Evolutionary conservation across 495 filamentous ascomycete species (phyloP).

Genomic region (Peziza echinospora): DNA sequence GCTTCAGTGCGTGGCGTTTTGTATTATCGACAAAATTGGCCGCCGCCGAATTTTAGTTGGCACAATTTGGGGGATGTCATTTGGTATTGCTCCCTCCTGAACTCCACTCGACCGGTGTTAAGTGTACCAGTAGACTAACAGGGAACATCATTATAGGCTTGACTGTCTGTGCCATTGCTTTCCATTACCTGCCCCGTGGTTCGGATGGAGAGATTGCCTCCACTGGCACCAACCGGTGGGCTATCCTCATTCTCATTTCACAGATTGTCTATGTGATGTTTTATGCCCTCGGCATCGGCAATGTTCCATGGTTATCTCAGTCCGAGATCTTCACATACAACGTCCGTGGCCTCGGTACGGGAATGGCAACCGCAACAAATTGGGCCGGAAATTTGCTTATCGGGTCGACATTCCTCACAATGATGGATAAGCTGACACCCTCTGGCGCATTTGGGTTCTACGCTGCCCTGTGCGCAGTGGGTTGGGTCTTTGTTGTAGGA

Average conservation of each 20-base stretch:
- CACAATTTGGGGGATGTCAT: no score
- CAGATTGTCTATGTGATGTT: slow-evolving; percentile 66
- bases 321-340: slow-evolving; percentile 75
- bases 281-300: slow-evolving; percentile 74
- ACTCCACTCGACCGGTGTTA: no score
- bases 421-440: slow-evolving; percentile 60
- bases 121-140: no score
- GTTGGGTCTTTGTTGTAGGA: slow-evolving; percentile 43
- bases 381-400: slow-evolving; percentile 76
- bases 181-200: slow-evolving; percentile 28
- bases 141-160: slow-evolving; percentile 23
- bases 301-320: slow-evolving; percentile 72
- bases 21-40: slow-evolving; percentile 28
- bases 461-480: slow-evolving; percentile 40
- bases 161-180: slow-evolving; percentile 25
- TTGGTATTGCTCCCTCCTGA: no score
- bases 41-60: slow-evolving; percentile 27
- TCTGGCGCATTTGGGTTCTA: slow-evolving; percentile 60
- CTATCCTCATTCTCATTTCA: slow-evolving; percentile 44
- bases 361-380: slow-evolving; percentile 66
- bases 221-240: slow-evolving; percentile 9
- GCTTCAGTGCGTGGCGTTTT: slow-evolving; percentile 30
- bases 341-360: slow-evolving; percentile 62
- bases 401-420: slow-evolving; percentile 62
- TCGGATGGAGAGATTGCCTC: slow-evolving; percentile 4